Base-by-base conservation (phyloP, 805 yeast species). In the Yarrowia keelungensis region DNA sequence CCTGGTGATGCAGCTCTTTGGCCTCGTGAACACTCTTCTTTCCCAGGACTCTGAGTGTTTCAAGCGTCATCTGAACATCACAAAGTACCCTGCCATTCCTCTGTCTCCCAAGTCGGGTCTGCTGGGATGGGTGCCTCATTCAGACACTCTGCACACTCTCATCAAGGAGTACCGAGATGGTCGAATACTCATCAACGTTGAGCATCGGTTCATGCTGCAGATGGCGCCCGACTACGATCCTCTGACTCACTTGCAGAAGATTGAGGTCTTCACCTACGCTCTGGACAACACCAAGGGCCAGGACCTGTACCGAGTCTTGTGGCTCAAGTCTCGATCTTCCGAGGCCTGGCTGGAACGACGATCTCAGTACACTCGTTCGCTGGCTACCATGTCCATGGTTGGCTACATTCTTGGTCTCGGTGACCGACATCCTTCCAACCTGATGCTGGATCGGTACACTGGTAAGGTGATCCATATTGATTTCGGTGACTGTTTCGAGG, bases 401-500 rank as follows among this genome's bases (percentile, higher is more conserved):
- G 99, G 99, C 1, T 95, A 95, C 77, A 94, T 95, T 67, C 82
- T 95, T 32, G 99, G 99, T 14, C 83, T 95, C 22, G 99, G 99
- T 70, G 99, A 95, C 77, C 86, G 99, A 71, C 99, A 95, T 79
- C 99, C 99, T 36, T 91, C 98, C 39, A 95, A 95, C 76, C 84
- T 95, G 79, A 91, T 95, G 98, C 85, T 95, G 79, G 97, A 94
- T 77, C 82, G 97, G 71, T 86, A 89, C 62, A 92, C 98, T 0
- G 99, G 99, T 71, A 92, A 94, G 75, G 97, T 95, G 65, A 86
- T 95, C 46, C 99, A 95, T 76, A 94, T 95, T 79, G 99, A 95
- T 83, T 95, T 94, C 79, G 99, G 99, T 72, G 99, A 95, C 77
- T 95, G 99, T 84, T 95, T 95, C 75, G 99, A 95, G 77, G 97